Percentiles rank a stretch among this genome's conserved stretches.
phyloP scores from a whole-genome alignment of 331 rosid genomes.

The Cucumis variabilis region DNA sequence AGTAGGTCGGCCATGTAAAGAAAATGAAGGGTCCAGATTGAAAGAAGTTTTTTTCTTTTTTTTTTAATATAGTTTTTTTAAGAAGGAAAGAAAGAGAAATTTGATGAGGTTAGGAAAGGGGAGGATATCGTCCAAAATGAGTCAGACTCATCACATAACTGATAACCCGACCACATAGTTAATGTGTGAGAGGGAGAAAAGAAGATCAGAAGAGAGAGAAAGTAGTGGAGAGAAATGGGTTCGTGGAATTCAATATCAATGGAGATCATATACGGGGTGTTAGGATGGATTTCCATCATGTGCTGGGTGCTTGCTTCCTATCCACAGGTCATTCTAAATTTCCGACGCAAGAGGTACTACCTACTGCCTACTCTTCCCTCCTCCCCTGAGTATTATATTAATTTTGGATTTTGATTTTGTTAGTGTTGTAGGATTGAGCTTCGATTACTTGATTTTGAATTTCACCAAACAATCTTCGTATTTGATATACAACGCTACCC shows the following conservation, averaged over 20 bases:
- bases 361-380: too few relatives aligned
- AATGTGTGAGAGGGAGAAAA: too few relatives aligned
- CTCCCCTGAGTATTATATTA: too few relatives aligned
- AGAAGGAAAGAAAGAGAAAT: too few relatives aligned
- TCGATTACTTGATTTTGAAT: slow-evolving; percentile 66
- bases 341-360: slow-evolving; percentile 44
- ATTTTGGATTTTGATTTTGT: not conserved
- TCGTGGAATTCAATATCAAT: slow-evolving; percentile 82
- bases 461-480: slow-evolving; percentile 64
- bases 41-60: not conserved
- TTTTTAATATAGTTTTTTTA: too few relatives aligned
- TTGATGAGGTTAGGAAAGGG: too few relatives aligned
- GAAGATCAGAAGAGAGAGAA: not conserved
- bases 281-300: slow-evolving; percentile 79
- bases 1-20: not conserved
- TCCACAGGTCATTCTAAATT: slow-evolving; percentile 87
- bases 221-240: slow-evolving; percentile 47
- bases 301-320: slow-evolving; percentile 78
- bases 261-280: slow-evolving; percentile 54
- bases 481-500: slow-evolving; percentile 75
- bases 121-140: not conserved
- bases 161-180: too few relatives aligned
- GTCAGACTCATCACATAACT: not conserved
- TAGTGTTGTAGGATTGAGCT: slow-evolving; percentile 81
- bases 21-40: not conserved